Percentiles rank a stretch among this genome's conserved stretches.
These are phyloP conservation scores for Kwoniella europaea DNA, from an alignment of 768 basidiomycete species.

Conservation along the genomic window DNA sequence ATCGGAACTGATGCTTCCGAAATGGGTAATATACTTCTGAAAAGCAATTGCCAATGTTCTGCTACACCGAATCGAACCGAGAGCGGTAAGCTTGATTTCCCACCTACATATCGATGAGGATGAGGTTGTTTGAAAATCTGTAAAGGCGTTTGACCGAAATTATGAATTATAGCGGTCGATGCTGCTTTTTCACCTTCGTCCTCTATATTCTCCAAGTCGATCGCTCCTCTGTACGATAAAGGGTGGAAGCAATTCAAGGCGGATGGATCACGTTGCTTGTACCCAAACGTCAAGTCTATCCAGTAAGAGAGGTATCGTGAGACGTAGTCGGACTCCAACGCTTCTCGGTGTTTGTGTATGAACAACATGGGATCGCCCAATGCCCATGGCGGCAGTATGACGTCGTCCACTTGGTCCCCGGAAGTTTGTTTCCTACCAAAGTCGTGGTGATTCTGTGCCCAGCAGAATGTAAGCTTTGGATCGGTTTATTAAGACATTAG, in stretches of 20 bases:
- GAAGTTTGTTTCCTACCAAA: slow-evolving; percentile 57
- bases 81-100: slow-evolving; percentile 72
- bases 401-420: slow-evolving; percentile 71
- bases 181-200: slow-evolving; percentile 89
- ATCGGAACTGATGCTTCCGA: slow-evolving; percentile 43
- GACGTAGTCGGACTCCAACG: slow-evolving; percentile 83
- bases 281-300: slow-evolving; percentile 86
- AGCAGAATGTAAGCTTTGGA: background rate
- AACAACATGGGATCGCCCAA: slow-evolving; percentile 81
- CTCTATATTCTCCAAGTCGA: slow-evolving; percentile 83
- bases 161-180: slow-evolving; percentile 92
- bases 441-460: slow-evolving; percentile 51
- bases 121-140: slow-evolving; percentile 80
- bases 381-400: slow-evolving; percentile 90
- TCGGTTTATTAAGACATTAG: background rate
- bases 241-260: slow-evolving; percentile 89
- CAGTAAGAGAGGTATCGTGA: slow-evolving; percentile 81
- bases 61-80: slow-evolving; percentile 76
- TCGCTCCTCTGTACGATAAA: slow-evolving; percentile 87
- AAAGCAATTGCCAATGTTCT: slow-evolving; percentile 71
- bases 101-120: slow-evolving; percentile 71
- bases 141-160: slow-evolving; percentile 91
- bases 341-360: slow-evolving; percentile 75
- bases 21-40: slow-evolving; percentile 51
- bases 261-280: slow-evolving; percentile 69